These are phyloP conservation scores for Schizophyllum amplum DNA, from an alignment of 1,284 basidiomycete genomes.

Conservation along the genomic window DNA sequence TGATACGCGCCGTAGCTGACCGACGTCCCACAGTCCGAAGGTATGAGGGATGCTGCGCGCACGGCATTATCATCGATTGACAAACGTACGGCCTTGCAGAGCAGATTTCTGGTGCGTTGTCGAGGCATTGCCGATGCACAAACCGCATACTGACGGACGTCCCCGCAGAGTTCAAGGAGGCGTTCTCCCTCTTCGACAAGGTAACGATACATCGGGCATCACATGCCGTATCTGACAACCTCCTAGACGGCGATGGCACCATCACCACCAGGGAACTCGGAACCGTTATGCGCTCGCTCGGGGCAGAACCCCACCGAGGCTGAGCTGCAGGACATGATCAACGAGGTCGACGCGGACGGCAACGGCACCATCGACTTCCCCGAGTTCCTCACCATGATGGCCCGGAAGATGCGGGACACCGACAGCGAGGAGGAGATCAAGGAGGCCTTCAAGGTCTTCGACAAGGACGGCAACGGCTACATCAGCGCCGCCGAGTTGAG, in stretches of 20 bases:
- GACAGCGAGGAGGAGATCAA: slow-evolving; percentile 18
- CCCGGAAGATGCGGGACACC: slow-evolving; percentile 16
- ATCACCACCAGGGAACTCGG: slow-evolving; percentile 96
- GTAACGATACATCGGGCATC: too few species aligned
- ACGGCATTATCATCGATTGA: too few species aligned
- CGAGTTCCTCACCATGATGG: slow-evolving; percentile 17
- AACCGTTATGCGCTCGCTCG: slow-evolving; percentile 91
- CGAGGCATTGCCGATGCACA: too few species aligned
- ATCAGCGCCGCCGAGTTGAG: slow-evolving; percentile 79
- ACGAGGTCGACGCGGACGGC: slow-evolving; percentile 76
- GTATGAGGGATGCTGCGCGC: too few species aligned
- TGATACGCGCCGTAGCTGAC: too few species aligned
- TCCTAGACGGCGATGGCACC: slow-evolving; percentile 88
- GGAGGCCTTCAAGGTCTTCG: slow-evolving; percentile 16
- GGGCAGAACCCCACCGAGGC: slow-evolving; percentile 96
- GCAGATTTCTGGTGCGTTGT: too few species aligned
- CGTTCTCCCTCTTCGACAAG: too few species aligned
- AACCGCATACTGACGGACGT: too few species aligned
- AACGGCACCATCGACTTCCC: slow-evolving; percentile 95
- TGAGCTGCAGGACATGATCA: slow-evolving; percentile 96
- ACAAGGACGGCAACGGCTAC: slow-evolving; percentile 27
- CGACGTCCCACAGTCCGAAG: too few species aligned
- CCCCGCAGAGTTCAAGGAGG: too few species aligned
- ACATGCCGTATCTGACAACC: too few species aligned
- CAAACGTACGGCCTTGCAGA: too few species aligned